These are phyloP conservation scores for Aspergillus cejpii DNA, from an alignment of 2,329 filamentous ascomycete species.

Conservation along the genomic window DNA sequence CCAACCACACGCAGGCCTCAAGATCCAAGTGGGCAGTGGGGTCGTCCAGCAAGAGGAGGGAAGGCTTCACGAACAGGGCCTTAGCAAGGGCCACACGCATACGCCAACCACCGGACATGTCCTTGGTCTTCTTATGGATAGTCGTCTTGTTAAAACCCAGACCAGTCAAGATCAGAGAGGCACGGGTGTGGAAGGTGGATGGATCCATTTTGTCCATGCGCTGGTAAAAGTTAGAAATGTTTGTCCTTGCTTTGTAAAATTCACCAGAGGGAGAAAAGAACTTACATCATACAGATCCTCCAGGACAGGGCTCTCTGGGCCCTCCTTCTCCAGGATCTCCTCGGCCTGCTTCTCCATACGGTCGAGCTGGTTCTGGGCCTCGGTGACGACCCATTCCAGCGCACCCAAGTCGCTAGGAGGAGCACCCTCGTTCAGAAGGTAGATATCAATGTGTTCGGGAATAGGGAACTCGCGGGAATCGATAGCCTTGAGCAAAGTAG, in stretches of 20 bases:
- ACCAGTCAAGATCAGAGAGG: slow-evolving; percentile 94
- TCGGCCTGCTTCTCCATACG: slow-evolving; percentile 84
- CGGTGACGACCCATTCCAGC: slow-evolving; percentile 91
- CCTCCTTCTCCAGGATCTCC: slow-evolving; percentile 81
- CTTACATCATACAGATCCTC: slow-evolving; percentile 93
- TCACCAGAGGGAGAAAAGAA: slow-evolving; percentile 15
- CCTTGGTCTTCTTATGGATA: slow-evolving; percentile 99
- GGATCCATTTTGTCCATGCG: slow-evolving; percentile 99
- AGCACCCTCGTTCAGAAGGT: slow-evolving; percentile 94
- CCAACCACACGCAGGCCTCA: slow-evolving; percentile 98
- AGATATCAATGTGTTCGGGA: slow-evolving; percentile 94
- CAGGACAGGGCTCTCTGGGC: slow-evolving; percentile 81
- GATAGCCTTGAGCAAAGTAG: slow-evolving; percentile 93
- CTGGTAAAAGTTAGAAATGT: slow-evolving; percentile 46
- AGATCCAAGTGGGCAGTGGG: slow-evolving; percentile 98
- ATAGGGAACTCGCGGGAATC: slow-evolving; percentile 90
- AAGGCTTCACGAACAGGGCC: slow-evolving; percentile 97
- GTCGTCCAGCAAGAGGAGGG: slow-evolving; percentile 90
- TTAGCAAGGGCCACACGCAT: slow-evolving; percentile 98
- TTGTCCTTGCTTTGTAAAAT: not conserved
- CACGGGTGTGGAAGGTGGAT: slow-evolving; percentile 90
- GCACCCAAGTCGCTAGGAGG: slow-evolving; percentile 82
- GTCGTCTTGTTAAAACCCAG: slow-evolving; percentile 98
- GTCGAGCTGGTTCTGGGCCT: slow-evolving; percentile 89
- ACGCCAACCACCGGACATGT: slow-evolving; percentile 99